Conservation (phyloP, 2,329 filamentous ascomycete genomes). For the Sordariomycetes sp. region DNA sequence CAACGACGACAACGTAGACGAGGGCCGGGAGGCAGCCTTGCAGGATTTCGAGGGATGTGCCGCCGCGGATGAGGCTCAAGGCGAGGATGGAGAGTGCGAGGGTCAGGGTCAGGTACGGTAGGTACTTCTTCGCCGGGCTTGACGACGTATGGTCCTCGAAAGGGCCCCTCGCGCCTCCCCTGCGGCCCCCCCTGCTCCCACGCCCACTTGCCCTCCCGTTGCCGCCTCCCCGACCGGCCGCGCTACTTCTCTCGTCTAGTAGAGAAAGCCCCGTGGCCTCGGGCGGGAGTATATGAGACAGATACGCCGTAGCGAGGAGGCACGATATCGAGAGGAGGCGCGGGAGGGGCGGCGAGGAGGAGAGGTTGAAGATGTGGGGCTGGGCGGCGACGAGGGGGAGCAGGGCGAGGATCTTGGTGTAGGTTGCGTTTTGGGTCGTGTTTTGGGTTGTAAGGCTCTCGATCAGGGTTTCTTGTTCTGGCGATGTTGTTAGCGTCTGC, state of each 20-base stretch:
- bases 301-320: conserved; percentile 47
- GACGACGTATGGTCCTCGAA: conserved; percentile 8
- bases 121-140: conserved; percentile 38
- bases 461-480: conserved; percentile 56
- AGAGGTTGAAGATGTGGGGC: conserved; percentile 38
- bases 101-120: conserved; percentile 46
- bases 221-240: background rate
- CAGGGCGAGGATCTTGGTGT: conserved; percentile 41
- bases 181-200: conserved; percentile 7
- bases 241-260: conserved; percentile 25
- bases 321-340: conserved; percentile 47
- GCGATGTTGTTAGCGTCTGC: conserved; percentile 2
- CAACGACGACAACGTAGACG: conserved; percentile 46
- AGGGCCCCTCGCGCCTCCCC: conserved; percentile 6
- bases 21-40: conserved; percentile 34
- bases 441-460: conserved; percentile 38
- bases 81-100: conserved; percentile 39
- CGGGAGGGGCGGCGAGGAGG: conserved; percentile 20
- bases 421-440: conserved; percentile 40
- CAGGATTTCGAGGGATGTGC: conserved; percentile 18
- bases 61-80: conserved; percentile 23
- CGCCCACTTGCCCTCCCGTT: no score
- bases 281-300: conserved; percentile 42
- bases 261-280: conserved; percentile 35
- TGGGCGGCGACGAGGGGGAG: conserved; percentile 44